Evolutionary conservation across 2,329 filamentous ascomycete species (phyloP), one percentile per base, ranked within the genome.

Genomic region (Pyricularia sp.): DNA sequence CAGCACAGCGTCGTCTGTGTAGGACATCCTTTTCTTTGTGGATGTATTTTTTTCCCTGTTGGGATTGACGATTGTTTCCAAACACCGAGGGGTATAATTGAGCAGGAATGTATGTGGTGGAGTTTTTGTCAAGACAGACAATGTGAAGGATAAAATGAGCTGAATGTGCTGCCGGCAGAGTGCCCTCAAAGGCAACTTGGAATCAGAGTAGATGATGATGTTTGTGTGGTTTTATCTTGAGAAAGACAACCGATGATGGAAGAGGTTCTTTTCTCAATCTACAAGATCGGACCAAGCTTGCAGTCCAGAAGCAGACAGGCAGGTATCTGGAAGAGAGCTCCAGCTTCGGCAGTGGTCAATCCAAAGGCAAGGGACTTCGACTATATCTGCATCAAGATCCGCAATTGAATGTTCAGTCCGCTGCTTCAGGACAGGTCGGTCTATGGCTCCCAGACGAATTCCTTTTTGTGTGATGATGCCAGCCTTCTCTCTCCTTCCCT

Each of bases 1-100:
- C 78, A 94, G 88, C 69, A 99, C 93, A 65, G 93, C 92, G 82
- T 99, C 95, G 80, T 98, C 94, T 73, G 91, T 95, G 81, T 97
- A 98, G 64, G 95, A 90, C 94, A 99, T 97, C 70, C 70, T 79
- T 31, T 20, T 65, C 31, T 36, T 42, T 26, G 17, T n/a, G 64
- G 20, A 23, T 65, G 64, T 7, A 7, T 36, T 25, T 36, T n/a
- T 31, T 14, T 23, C 31, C n/a, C 31, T 31, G 31, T n/a, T n/a
- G 14, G 30, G 31, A 65, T 25, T n/a, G 36, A 36, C 2, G 64
- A n/a, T 36, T 65, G 30, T 26, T 36, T 42, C 11, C 64, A 65
- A 36, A 31, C 64, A 26, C 42, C 42, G 42, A 50, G 42, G 42
- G 42, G 42, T 50, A 50, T 50, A n/a, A 50, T 50, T 4, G 42